Conservation (phyloP, 805 yeast species). For the Saturnispora besseyi region DNA sequence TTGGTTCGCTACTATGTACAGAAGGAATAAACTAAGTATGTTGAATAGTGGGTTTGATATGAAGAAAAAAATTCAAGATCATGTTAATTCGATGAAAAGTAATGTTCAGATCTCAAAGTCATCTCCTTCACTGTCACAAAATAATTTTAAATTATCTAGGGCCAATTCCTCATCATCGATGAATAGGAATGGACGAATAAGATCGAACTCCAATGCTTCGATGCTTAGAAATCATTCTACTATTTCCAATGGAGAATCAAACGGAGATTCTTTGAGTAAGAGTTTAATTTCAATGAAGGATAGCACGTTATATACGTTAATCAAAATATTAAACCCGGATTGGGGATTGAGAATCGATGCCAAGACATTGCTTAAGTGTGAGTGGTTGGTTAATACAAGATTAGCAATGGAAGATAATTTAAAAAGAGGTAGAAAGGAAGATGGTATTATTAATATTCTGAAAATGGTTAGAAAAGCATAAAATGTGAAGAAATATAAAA, state of each 20-base stretch:
- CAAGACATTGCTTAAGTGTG: conserved; percentile 17
- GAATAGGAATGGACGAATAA: not conserved
- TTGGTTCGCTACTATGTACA: conserved; percentile 15
- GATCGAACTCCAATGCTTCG: conserved; percentile 2
- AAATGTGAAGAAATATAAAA: not conserved
- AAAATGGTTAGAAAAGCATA: conserved; percentile 4
- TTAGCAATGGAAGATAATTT: conserved; percentile 14
- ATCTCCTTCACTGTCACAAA: not conserved
- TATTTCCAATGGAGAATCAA: not conserved
- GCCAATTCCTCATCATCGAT: not conserved
- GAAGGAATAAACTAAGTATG: conserved; percentile 9
- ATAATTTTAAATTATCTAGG: not conserved
- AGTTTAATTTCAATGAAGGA: conserved; percentile 12
- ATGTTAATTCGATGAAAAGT: not conserved
- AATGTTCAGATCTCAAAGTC: not conserved
- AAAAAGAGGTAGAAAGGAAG: conserved; percentile 17
- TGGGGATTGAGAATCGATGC: conserved; percentile 17
- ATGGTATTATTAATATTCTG: conserved; percentile 18
- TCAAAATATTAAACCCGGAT: conserved; percentile 27
- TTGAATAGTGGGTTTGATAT: conserved; percentile 17
- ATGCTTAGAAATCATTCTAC: not conserved
- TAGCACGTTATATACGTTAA: conserved; percentile 10
- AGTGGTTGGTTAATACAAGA: conserved; percentile 27
- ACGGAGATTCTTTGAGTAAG: conserved; percentile 2
- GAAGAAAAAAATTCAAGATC: conserved; percentile 9